phyloP scores from a whole-genome alignment of 2,329 filamentous ascomycete species.

The Phyllosticta citribraziliensis region DNA sequence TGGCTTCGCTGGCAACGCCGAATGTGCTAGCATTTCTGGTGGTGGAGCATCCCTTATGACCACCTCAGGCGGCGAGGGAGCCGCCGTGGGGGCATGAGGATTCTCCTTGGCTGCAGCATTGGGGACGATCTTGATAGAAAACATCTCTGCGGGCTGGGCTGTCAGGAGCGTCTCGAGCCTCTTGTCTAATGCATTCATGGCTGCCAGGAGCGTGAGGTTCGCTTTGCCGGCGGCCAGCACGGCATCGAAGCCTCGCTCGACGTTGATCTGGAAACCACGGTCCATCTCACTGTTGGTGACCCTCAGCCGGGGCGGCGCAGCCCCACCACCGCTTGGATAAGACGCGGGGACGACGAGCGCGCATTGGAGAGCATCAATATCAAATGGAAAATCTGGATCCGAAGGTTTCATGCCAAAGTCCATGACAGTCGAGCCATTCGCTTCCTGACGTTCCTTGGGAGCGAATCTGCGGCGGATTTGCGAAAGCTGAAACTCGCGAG shows the following conservation, averaged over 20 bases:
- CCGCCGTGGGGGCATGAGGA: not conserved
- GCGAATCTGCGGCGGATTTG: conserved; percentile 61
- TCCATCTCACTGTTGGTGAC: conserved; percentile 63
- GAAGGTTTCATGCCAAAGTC: conserved; percentile 60
- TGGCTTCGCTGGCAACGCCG: conserved; percentile 3
- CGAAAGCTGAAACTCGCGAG: conserved; percentile 62
- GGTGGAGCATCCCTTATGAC: not conserved
- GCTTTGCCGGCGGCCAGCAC: conserved; percentile 46
- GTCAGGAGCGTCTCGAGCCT: conserved; percentile 61
- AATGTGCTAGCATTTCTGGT: not conserved
- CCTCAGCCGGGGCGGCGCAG: conserved; percentile 44
- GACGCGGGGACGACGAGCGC: conserved; percentile 52
- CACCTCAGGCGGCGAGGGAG: not conserved
- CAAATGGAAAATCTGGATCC: conserved; percentile 77
- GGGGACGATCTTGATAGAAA: conserved; percentile 16
- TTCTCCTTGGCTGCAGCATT: conserved; percentile 9
- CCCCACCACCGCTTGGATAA: conserved; percentile 45
- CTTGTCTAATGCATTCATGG: conserved; percentile 62
- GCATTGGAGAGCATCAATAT: conserved; percentile 59
- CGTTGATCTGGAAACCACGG: conserved; percentile 63
- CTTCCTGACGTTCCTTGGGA: conserved; percentile 34
- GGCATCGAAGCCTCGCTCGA: conserved; percentile 62
- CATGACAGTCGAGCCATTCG: conserved; percentile 46
- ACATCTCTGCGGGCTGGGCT: conserved; percentile 46
- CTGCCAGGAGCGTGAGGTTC: conserved; percentile 51